Percentiles rank a stretch among this genome's conserved stretches.
Conservation (phyloP, 768 basidiomycete species). For the Paxillus rubicundulus region DNA sequence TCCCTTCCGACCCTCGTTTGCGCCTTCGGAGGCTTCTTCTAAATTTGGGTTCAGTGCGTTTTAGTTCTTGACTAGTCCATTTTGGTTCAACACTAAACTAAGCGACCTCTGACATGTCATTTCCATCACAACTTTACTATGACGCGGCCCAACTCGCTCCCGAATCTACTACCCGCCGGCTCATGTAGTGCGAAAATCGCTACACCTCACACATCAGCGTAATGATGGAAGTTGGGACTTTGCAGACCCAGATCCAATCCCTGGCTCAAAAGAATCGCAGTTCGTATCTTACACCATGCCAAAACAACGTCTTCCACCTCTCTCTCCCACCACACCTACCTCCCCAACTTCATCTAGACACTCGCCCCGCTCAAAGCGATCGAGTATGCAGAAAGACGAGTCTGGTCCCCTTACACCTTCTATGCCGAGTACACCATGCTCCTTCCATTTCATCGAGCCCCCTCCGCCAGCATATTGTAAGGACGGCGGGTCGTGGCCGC, state of each 20-base stretch:
- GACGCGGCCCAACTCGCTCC: no score
- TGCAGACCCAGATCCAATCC: constrained; percentile 26
- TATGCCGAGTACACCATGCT: constrained; percentile 3
- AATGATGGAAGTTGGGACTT: constrained; percentile 30
- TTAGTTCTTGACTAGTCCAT: neutral
- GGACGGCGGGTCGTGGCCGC: constrained; percentile 8
- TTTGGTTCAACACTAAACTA: neutral
- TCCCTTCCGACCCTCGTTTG: constrained; percentile 19
- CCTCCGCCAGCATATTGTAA: constrained; percentile 28
- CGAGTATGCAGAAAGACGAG: constrained; percentile 25
- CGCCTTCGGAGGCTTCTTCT: constrained; percentile 25
- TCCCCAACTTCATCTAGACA: constrained; percentile 1
- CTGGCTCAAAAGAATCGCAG: neutral
- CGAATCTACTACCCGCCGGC: neutral
- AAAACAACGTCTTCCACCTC: constrained; percentile 18
- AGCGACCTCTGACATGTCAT: neutral
- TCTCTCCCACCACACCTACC: neutral
- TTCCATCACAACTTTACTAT: no score
- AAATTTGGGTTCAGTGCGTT: constrained; percentile 29
- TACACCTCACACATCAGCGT: constrained; percentile 20
- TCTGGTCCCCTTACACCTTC: constrained; percentile 13
- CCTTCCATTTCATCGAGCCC: constrained; percentile 17
- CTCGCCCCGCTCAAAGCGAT: constrained; percentile 9
- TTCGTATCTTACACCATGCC: neutral
- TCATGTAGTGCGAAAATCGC: constrained; percentile 22